Percentiles rank a stretch among this genome's conserved stretches.
These are phyloP conservation scores for Bruguiera sexangula DNA, from an alignment of 345 rosid genomes.

Conservation along the genomic window DNA sequence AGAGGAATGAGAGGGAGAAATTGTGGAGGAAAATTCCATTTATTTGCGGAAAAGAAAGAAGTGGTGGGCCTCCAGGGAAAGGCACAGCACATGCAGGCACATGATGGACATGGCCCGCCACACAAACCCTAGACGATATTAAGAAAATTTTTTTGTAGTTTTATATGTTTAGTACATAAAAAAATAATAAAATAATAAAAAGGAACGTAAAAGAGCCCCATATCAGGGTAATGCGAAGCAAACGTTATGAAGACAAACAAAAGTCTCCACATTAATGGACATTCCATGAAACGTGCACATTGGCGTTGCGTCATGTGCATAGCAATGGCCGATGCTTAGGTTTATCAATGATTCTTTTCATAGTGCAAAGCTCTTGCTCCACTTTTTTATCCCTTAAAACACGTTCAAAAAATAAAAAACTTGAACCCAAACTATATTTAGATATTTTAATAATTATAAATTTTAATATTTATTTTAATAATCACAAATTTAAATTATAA, in stretches of 20 bases:
- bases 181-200: not conserved
- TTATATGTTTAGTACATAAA: not conserved
- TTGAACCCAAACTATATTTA: too few species aligned
- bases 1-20: slow-evolving; percentile 10
- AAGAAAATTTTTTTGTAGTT: not conserved
- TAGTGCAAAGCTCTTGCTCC: too few species aligned
- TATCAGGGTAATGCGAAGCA: slow-evolving; percentile 32
- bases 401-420: too few species aligned
- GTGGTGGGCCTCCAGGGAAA: slow-evolving; percentile 69
- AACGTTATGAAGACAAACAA: slow-evolving; percentile 40
- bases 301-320: too few species aligned
- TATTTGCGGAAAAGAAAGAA: slow-evolving; percentile 48
- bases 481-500: too few species aligned
- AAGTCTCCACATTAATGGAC: slow-evolving; percentile 15
- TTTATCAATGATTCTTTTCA: too few species aligned
- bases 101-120: slow-evolving; percentile 64
- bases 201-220: slow-evolving; percentile 6
- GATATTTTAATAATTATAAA: too few species aligned
- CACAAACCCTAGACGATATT: slow-evolving; percentile 34
- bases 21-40: slow-evolving; percentile 31
- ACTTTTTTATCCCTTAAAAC: too few species aligned
- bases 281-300: too few species aligned
- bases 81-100: slow-evolving; percentile 99
- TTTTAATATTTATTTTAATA: too few species aligned
- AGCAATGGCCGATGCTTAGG: too few species aligned